Percentiles rank a stretch among this genome's conserved stretches.
Evolutionary conservation across 495 filamentous ascomycete genomes (phyloP).

Genomic region (Aspergillus leporis): DNA sequence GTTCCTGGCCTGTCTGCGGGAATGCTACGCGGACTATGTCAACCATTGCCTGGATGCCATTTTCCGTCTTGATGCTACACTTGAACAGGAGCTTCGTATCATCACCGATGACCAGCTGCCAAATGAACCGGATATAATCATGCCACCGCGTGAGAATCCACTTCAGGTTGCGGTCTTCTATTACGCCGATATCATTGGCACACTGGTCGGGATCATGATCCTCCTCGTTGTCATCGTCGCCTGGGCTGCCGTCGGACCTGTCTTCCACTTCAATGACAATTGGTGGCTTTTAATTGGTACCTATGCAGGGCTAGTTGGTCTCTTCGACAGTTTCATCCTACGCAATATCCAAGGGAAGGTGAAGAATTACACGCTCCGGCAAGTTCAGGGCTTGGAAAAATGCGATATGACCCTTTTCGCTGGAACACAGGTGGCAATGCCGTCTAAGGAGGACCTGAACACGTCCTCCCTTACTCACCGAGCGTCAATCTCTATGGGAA

Average conservation of each 20-base stretch:
- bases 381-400: conserved; percentile 20
- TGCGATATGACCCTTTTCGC: neutral
- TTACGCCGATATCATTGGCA: conserved; percentile 40
- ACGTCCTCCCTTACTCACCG: conserved; percentile 15
- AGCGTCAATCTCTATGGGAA: conserved; percentile 24
- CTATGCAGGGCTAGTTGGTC: conserved; percentile 40
- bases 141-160: neutral
- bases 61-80: conserved; percentile 32
- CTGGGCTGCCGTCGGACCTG: neutral
- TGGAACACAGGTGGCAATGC: neutral
- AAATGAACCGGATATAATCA: conserved; percentile 12
- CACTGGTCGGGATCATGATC: conserved; percentile 14
- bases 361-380: conserved; percentile 29
- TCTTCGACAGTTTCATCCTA: conserved; percentile 40
- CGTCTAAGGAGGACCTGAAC: neutral
- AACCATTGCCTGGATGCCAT: conserved; percentile 32
- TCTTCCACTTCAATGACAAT: conserved; percentile 17
- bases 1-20: conserved; percentile 39
- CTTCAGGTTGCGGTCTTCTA: conserved; percentile 31
- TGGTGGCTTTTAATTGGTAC: conserved; percentile 48
- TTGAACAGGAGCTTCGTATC: conserved; percentile 33
- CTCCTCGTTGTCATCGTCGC: neutral
- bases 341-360: conserved; percentile 35
- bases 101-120: conserved; percentile 15
- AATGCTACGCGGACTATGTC: conserved; percentile 32